A percentile compares a stretch with the other conserved stretches of the same genome.
These are phyloP conservation scores for Colletotrichum tabaci DNA, from an alignment of 2,329 filamentous ascomycete species.

Conservation along the genomic window DNA sequence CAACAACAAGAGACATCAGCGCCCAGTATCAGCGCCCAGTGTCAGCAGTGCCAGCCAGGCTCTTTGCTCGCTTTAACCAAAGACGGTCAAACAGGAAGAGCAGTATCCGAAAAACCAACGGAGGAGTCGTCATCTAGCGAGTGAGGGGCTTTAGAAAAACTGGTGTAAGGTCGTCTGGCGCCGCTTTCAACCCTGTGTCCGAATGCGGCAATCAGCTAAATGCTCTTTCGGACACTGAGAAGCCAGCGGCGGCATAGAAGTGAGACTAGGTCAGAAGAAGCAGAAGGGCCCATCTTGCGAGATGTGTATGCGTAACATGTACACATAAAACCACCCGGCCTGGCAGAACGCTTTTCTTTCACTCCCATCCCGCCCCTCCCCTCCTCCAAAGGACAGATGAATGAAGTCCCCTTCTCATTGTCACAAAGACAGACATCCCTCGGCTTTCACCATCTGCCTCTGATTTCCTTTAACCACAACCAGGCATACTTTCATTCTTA, in stretches of 20 bases:
- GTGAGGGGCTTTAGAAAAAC: conserved; percentile 22
- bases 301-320: conserved; percentile 41
- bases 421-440: conserved; percentile 32
- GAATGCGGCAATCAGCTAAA: conserved; percentile 44
- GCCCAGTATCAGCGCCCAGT: not conserved
- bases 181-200: conserved; percentile 41
- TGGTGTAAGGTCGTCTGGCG: conserved; percentile 31
- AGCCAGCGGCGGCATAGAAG: conserved; percentile 39
- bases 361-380: conserved; percentile 30
- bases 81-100: conserved; percentile 33
- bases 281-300: conserved; percentile 21
- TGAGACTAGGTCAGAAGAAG: conserved; percentile 35
- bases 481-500: conserved; percentile 16
- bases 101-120: conserved; percentile 14
- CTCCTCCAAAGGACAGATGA: conserved; percentile 24
- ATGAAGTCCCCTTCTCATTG: conserved; percentile 19
- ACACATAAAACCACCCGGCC: conserved; percentile 41
- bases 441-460: conserved; percentile 28
- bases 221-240: conserved; percentile 43
- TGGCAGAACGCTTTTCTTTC: conserved; percentile 41
- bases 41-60: not conserved
- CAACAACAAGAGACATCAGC: not conserved
- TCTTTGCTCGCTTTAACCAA: conserved; percentile 39
- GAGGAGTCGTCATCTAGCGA: not conserved
- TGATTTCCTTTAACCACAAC: conserved; percentile 19